phyloP scores from a whole-genome alignment of 371 early-diverging fungal species.

The Catenaria anguillulae region DNA sequence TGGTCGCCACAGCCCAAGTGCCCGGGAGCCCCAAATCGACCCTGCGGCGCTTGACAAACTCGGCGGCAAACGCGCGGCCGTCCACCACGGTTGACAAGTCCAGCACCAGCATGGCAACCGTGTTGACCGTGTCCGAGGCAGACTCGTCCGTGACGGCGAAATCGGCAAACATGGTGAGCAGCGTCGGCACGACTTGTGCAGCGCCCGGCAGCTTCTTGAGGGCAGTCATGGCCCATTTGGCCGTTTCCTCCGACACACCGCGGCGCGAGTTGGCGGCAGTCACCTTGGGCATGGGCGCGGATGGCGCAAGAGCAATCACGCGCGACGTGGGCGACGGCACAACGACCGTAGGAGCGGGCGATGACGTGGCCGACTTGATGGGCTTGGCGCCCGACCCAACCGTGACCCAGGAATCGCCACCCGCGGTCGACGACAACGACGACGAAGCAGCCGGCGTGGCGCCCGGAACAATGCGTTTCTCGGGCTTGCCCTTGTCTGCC shows the following conservation, averaged over 20 bases:
- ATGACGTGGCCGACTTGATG: neutral
- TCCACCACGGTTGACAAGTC: neutral
- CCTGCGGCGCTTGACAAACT: conserved; percentile 5
- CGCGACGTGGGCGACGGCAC: neutral
- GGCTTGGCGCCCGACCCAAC: neutral
- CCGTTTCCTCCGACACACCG: neutral
- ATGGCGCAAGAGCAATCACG: neutral
- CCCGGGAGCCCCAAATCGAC: neutral
- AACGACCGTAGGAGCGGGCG: neutral
- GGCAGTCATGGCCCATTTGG: neutral
- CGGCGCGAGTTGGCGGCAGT: neutral
- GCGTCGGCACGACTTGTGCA: neutral
- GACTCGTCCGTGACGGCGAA: neutral
- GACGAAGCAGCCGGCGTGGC: neutral
- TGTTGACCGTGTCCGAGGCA: neutral
- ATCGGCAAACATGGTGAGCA: neutral
- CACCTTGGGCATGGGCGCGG: neutral
- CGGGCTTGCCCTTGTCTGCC: neutral
- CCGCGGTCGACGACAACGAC: neutral
- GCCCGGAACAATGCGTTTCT: neutral
- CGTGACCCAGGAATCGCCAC: neutral
- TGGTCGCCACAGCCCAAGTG: neutral
- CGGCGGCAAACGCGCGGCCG: conserved; percentile 3
- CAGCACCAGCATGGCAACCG: neutral
- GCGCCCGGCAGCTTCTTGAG: neutral